phyloP scores from a whole-genome alignment of 352 stramenopile genomes.

The Pythium phragmiticola region DNA sequence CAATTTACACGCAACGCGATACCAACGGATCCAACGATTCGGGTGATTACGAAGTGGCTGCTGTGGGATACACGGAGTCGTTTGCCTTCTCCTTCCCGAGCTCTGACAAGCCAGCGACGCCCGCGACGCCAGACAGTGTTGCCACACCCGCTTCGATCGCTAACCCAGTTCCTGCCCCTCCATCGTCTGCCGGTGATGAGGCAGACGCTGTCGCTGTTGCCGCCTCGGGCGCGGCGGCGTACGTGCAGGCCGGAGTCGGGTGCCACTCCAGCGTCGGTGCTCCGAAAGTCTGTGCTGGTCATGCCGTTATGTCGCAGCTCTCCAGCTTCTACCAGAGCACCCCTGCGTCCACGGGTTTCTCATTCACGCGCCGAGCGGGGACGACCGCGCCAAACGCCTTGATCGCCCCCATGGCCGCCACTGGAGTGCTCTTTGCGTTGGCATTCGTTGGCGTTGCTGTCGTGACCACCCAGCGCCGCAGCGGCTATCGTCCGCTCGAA shows the following conservation, averaged over 20 bases:
- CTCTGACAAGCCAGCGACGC: background rate
- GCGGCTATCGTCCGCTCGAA: constrained; percentile 10
- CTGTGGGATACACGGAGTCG: constrained; percentile 8
- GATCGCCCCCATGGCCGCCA: background rate
- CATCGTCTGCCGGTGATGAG: background rate
- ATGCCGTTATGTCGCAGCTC: constrained; percentile 18
- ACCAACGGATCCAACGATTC: background rate
- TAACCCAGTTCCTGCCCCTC: background rate
- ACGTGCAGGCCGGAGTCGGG: constrained; percentile 13
- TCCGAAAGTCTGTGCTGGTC: constrained; percentile 3
- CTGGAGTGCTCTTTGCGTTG: background rate
- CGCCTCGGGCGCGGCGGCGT: constrained; percentile 9
- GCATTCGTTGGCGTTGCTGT: background rate
- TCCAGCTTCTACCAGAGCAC: constrained; percentile 11
- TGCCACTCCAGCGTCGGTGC: constrained; percentile 1
- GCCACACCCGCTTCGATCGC: background rate
- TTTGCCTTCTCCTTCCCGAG: background rate
- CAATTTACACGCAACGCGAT: constrained; percentile 2
- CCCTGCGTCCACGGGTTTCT: background rate
- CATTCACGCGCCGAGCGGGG: background rate
- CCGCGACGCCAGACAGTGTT: background rate
- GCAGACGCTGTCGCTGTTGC: background rate
- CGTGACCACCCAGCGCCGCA: constrained; percentile 15
- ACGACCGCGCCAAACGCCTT: background rate
- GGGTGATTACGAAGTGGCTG: background rate